Base-by-base conservation (phyloP, 23 red algal genomes). In the Agarophyton chilense region DNA sequence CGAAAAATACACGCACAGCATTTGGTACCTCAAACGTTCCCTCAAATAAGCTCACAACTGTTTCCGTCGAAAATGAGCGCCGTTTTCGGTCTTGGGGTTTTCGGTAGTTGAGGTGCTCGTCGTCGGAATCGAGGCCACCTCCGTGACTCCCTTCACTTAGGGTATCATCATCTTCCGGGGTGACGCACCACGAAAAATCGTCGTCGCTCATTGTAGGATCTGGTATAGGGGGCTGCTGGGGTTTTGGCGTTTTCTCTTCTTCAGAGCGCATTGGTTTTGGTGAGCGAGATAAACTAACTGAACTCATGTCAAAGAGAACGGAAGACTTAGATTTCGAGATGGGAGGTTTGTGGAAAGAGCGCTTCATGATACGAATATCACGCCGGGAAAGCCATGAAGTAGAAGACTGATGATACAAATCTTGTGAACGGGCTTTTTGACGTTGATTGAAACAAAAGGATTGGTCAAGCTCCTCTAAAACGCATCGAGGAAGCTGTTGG, bases 281-380 rank as follows among this genome's bases (percentile, higher is more conserved):
- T 22, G 56, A n/a, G 19, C 44, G 44, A 47, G 44, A 12, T 47
- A 31, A 61, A 7, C 28, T n/a, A 10, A 61, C 28, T 22, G 56
- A 61, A 61, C 56, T 22, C 56, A 61, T 61, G 56, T 61, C 56
- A 61, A 61, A 61, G n/a, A 61, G 56, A 8, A 61, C 56, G 8
- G 56, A 61, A 31, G n/a, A 22, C 19, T 61, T 61, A 7, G 56
- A 17, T 31, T 31, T 6, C 9, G 26, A 12, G 56, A 22, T 61
- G 26, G n/a, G 56, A 47, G 44, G 6, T 31, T 31, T 8, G 56
- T 28, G 56, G 56, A 28, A 28, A 7, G 26, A 28, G 26, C 56
- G 56, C 56, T 28, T 61, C n/a, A 8, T 6, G 56, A 61, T 22
- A 12, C 19, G 56, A 22, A 8, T 4, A 28, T 61, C 56, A 61